phyloP scores from a whole-genome alignment of 139 green algal genomes.

The Limnomonas spitsbergensis region DNA sequence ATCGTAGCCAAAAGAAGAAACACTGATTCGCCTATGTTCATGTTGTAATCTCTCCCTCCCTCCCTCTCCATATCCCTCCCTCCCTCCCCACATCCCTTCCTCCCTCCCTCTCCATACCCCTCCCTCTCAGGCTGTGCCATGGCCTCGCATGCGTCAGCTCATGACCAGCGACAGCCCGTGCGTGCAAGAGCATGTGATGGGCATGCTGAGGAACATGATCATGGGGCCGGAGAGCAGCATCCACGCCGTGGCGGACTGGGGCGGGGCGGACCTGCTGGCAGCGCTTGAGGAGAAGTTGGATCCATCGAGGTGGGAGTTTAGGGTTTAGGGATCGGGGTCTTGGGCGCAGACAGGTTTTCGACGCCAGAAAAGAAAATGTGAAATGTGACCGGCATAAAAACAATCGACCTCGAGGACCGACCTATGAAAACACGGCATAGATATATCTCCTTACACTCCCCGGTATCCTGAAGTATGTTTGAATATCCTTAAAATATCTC shows the following conservation, averaged over 20 bases:
- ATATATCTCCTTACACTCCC: no score
- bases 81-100: no score
- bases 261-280: conserved; percentile 27
- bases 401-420: no score
- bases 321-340: background rate
- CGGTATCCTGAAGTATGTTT: no score
- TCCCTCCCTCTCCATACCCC: no score
- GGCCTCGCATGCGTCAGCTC: background rate
- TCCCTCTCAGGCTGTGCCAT: background rate
- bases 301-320: conserved; percentile 7
- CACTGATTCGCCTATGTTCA: no score
- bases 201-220: conserved; percentile 47
- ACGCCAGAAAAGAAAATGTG: background rate
- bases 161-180: background rate
- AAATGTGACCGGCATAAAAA: no score
- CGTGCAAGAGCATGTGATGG: conserved; percentile 51
- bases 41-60: no score
- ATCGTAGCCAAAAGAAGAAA: no score
- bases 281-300: conserved; percentile 42
- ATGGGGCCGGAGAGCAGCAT: conserved; percentile 28
- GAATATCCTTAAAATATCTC: no score
- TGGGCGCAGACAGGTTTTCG: background rate
- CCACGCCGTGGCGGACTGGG: conserved; percentile 27
- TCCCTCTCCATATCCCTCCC: no score
- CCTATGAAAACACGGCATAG: no score